Conservation (phyloP, 2,329 filamentous ascomycete genomes). For the Sphaerulina musiva region DNA sequence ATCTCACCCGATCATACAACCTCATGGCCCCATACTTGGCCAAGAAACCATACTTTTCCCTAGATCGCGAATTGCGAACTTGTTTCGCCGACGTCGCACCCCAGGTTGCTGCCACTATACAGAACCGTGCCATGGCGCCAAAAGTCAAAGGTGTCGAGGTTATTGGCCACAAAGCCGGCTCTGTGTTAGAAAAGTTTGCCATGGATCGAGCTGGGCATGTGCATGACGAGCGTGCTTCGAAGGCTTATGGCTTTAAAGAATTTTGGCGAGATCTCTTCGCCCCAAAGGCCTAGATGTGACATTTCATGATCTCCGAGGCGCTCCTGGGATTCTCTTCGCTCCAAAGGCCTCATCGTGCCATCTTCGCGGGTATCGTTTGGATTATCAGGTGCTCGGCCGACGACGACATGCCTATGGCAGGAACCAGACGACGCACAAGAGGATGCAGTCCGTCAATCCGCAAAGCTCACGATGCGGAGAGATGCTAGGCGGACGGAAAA, state of each 20-base stretch:
- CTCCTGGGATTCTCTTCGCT: too few relatives aligned
- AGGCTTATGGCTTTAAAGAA: constrained; percentile 77
- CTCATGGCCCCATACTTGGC: constrained; percentile 87
- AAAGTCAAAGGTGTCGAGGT: constrained; percentile 37
- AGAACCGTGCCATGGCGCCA: constrained; percentile 55
- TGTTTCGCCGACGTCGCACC: constrained; percentile 87
- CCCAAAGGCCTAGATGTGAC: constrained; percentile 12
- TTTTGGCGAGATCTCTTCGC: constrained; percentile 79
- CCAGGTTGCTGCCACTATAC: constrained; percentile 63
- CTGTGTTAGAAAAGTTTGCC: constrained; percentile 58
- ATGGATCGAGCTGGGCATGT: constrained; percentile 52
- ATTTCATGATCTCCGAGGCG: background rate
- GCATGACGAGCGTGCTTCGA: constrained; percentile 58
- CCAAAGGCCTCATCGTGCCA: too few relatives aligned
- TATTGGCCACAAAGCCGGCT: constrained; percentile 41
- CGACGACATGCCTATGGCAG: background rate
- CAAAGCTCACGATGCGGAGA: too few relatives aligned
- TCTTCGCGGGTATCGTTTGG: background rate
- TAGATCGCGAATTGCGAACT: constrained; percentile 70
- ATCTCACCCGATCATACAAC: constrained; percentile 79
- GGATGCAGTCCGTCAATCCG: too few relatives aligned
- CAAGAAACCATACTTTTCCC: constrained; percentile 83
- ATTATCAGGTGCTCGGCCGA: too few relatives aligned
- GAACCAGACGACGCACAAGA: background rate
- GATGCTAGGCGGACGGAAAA: too few relatives aligned